These are phyloP conservation scores for Moesziomyces sp. DNA, from an alignment of 1,284 basidiomycete species.

Conservation along the genomic window DNA sequence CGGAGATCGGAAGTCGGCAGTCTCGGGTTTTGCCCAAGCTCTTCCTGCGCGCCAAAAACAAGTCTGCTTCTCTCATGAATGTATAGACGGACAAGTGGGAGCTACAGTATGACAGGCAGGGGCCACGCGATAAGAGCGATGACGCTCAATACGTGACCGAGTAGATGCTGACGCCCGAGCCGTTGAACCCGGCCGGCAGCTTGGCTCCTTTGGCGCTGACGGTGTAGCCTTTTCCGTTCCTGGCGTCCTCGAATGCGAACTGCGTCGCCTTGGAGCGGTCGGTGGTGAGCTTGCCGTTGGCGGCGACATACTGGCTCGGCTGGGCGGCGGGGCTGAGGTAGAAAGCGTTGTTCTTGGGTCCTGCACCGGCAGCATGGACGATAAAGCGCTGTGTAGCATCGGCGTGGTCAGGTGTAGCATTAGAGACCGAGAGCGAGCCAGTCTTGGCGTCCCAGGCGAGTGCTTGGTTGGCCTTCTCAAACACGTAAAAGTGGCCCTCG, in stretches of 20 bases:
- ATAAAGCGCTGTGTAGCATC: conserved; percentile 10
- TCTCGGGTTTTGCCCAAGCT: too few species aligned
- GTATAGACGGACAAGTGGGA: too few species aligned
- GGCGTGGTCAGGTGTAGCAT: conserved; percentile 4
- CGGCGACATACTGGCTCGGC: conserved; percentile 6
- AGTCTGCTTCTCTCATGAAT: too few species aligned
- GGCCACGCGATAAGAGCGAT: too few species aligned
- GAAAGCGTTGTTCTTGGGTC: conserved; percentile 19
- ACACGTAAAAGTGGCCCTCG: conserved; percentile 55
- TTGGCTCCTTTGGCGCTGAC: conserved; percentile 2
- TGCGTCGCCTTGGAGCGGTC: conserved; percentile 6
- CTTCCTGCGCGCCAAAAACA: too few species aligned
- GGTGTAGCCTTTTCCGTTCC: conserved; percentile 20
- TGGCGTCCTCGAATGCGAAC: conserved; percentile 17
- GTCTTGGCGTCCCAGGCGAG: conserved; percentile 14
- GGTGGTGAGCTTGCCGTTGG: conserved; percentile 3
- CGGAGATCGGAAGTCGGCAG: too few species aligned
- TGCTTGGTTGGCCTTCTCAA: conserved; percentile 42
- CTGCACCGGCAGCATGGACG: conserved; percentile 4
- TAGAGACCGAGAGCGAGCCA: not conserved
- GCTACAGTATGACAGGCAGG: too few species aligned
- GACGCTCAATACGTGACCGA: conserved; percentile 4
- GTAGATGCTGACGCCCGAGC: conserved; percentile 2
- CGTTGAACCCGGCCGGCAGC: conserved; percentile 7
- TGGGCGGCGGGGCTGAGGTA: conserved; percentile 5